Evolutionary conservation across 176 grass and related monocot species (phyloP).

Genomic region (Stipa capillata): DNA sequence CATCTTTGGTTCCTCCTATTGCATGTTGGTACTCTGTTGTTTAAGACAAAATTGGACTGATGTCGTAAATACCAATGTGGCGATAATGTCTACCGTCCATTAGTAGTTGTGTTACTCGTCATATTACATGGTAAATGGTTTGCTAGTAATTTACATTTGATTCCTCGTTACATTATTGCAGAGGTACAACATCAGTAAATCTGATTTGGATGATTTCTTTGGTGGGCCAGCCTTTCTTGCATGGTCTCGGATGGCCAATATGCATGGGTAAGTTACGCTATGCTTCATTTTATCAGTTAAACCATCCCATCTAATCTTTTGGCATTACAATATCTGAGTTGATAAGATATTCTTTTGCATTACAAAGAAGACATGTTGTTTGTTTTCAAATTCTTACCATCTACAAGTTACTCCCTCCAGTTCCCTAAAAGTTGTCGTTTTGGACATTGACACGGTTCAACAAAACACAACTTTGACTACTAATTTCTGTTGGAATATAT

Average conservation of each 20-base stretch:
- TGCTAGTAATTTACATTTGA: background rate
- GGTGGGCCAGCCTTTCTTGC: constrained; percentile 68
- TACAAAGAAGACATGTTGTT: background rate
- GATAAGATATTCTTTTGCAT: background rate
- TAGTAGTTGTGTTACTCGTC: background rate
- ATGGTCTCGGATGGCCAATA: constrained; percentile 83
- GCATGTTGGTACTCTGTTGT: background rate
- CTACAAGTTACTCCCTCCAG: too few species aligned
- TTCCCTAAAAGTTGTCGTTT: too few species aligned
- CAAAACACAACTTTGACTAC: too few species aligned
- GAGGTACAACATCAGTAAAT: constrained; percentile 58
- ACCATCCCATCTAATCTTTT: background rate
- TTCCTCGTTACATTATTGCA: constrained; percentile 8
- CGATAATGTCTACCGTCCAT: background rate
- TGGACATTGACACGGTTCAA: too few species aligned
- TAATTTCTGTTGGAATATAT: too few species aligned
- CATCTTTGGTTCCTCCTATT: background rate
- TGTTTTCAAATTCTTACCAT: background rate
- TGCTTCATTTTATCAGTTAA: background rate
- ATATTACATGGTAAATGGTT: background rate
- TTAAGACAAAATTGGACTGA: background rate
- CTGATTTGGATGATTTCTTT: constrained; percentile 67
- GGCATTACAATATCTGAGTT: background rate
- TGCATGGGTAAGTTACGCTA: constrained; percentile 67
- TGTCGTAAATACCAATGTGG: background rate